phyloP scores from a whole-genome alignment of 768 basidiomycete genomes.

The Solioccasus polychromus region DNA sequence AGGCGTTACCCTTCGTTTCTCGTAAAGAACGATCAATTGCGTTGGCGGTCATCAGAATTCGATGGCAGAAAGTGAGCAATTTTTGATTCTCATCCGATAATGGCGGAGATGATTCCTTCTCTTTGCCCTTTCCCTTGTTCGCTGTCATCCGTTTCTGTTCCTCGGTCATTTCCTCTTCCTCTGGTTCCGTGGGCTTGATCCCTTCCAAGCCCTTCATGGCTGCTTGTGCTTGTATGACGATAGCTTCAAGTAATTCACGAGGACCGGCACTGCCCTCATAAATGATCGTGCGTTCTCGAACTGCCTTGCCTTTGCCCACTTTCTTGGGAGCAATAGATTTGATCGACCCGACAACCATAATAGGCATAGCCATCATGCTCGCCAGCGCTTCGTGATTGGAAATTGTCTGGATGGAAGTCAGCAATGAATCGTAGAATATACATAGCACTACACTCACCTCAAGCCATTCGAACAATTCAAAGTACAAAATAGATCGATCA shows the following conservation, averaged over 20 bases:
- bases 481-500: slow-evolving; percentile 79
- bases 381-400: slow-evolving; percentile 91
- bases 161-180: slow-evolving; percentile 73
- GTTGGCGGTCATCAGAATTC: slow-evolving; percentile 77
- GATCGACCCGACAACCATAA: slow-evolving; percentile 77
- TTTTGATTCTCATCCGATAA: slow-evolving; percentile 74
- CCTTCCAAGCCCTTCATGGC: slow-evolving; percentile 86
- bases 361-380: slow-evolving; percentile 96
- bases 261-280: slow-evolving; percentile 93
- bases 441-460: slow-evolving; percentile 51
- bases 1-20: slow-evolving; percentile 87
- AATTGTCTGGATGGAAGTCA: slow-evolving; percentile 59
- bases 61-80: slow-evolving; percentile 77
- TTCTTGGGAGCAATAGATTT: slow-evolving; percentile 63
- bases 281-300: slow-evolving; percentile 77
- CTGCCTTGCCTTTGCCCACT: slow-evolving; percentile 40
- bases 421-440: background rate
- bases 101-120: slow-evolving; percentile 37
- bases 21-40: slow-evolving; percentile 86
- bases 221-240: slow-evolving; percentile 90
- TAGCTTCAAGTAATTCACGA: slow-evolving; percentile 86
- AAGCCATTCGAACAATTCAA: slow-evolving; percentile 88
- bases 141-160: slow-evolving; percentile 85
- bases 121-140: slow-evolving; percentile 64
- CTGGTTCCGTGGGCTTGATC: slow-evolving; percentile 45